A percentile compares a stretch with the other conserved stretches of the same genome.
Evolutionary conservation across 257 asterid genomes (phyloP).

Genomic region (Anisodus tanguticus): DNA sequence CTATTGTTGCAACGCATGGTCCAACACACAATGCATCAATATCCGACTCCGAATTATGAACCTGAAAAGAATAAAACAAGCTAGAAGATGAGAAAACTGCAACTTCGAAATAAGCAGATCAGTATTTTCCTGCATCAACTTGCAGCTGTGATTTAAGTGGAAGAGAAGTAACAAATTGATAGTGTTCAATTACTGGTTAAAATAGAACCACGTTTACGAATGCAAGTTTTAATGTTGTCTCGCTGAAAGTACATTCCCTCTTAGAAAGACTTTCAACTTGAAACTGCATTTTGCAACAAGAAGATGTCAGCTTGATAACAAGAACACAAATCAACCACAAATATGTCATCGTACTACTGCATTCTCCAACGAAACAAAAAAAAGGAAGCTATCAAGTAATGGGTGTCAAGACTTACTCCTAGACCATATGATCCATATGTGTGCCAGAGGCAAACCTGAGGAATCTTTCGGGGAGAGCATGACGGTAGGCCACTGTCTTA

Average conservation of each 20-base stretch:
- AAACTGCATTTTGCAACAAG: too few species aligned
- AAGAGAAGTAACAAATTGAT: background rate
- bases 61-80: slow-evolving; percentile 42
- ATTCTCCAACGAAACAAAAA: too few species aligned
- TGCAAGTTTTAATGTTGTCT: background rate
- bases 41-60: slow-evolving; percentile 54
- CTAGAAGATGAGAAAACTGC: background rate
- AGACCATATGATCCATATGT: slow-evolving; percentile 63
- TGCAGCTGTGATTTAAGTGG: background rate
- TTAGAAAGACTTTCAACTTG: background rate
- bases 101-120: background rate
- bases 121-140: slow-evolving; percentile 1
- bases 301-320: background rate
- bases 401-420: slow-evolving; percentile 49
- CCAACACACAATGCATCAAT: slow-evolving; percentile 60
- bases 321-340: slow-evolving; percentile 2
- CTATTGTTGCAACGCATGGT: slow-evolving; percentile 57
- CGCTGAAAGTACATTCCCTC: slow-evolving; percentile 12
- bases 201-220: background rate
- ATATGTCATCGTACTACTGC: too few species aligned
- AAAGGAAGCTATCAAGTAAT: background rate
- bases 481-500: slow-evolving; percentile 49
- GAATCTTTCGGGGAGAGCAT: slow-evolving; percentile 43
- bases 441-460: slow-evolving; percentile 53
- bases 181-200: background rate